Base-by-base conservation (phyloP, 805 yeast genomes). In the Ogataea pini region DNA sequence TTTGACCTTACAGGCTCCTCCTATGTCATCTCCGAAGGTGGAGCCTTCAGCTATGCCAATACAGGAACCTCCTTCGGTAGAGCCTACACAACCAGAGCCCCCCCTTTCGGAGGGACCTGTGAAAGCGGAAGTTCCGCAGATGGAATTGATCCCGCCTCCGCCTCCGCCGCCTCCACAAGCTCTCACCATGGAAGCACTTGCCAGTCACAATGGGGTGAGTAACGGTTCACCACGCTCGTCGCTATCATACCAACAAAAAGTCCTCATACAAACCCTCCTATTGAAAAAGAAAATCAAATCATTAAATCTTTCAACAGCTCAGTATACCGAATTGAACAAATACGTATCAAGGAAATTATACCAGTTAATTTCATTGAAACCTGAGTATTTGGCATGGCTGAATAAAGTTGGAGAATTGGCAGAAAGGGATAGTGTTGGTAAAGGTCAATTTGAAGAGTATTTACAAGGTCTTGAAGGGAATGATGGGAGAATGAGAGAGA, bases 341-440 rank as follows among this genome's bases (percentile, higher is more conserved):
- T 67, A 67, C 3, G 82, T 86, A 5, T 84, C 91, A 12, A 72
- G 88, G 44, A 68, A 69, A 36, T 62, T 86, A 16, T 87, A 88
- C 61, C 65, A 66, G 16, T 33, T 53, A 12, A 47, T 65, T 1
- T 20, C 44, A 3, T 29, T 37, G 8, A 52, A 57, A 25, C 25
- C 46, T 8, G 48, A 48, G 25, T 54, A 57, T 18, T 46, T 60
- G 13, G 46, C 49, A 16, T 61, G 64, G 57, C 38, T 67, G 17
- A 63, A 61, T 39, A 54, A 56, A 31, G 18, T 65, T 9, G 43
- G 62, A 3, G 72, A 68, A 50, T 39, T 61, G 22, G 54, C 60
- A 28, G 72, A 68, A 46, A 50, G 72, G 25, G 60, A 52, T 33
- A 59, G 57, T 13, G 42, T 55, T 9, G 37, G 42, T 9, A 48